phyloP scores from a whole-genome alignment of 495 filamentous ascomycete species.

The Podospora tetraspora region DNA sequence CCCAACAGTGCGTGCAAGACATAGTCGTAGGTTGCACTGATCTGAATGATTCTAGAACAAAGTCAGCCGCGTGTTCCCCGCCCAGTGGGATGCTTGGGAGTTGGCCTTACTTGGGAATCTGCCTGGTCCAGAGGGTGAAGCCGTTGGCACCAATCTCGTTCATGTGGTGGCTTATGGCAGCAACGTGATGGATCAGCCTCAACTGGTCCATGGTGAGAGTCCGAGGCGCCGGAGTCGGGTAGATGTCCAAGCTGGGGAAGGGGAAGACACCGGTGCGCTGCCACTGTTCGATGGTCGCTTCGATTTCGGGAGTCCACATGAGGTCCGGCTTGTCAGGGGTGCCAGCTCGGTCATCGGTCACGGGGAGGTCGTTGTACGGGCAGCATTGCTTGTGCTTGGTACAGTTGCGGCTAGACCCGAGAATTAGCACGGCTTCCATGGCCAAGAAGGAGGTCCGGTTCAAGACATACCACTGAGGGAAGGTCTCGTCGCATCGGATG shows the following conservation, averaged over 20 bases:
- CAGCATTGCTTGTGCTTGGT: conserved; percentile 98
- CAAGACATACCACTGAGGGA: conserved; percentile 82
- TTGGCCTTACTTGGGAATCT: conserved; percentile 76
- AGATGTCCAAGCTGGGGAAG: conserved; percentile 74
- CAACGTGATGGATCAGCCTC: conserved; percentile 85
- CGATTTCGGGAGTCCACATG: conserved; percentile 75
- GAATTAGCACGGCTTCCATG: conserved; percentile 25
- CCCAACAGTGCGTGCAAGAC: conserved; percentile 90
- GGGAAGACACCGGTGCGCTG: conserved; percentile 78
- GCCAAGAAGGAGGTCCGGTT: background rate
- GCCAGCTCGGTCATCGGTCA: conserved; percentile 57
- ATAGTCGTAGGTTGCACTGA: conserved; percentile 74
- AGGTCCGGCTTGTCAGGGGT: conserved; percentile 71
- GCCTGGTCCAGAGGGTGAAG: conserved; percentile 86
- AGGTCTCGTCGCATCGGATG: conserved; percentile 95
- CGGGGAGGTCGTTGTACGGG: conserved; percentile 83
- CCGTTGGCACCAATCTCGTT: conserved; percentile 67
- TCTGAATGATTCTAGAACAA: conserved; percentile 67
- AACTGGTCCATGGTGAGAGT: conserved; percentile 69
- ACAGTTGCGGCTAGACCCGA: conserved; percentile 73
- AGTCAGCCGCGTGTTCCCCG: background rate
- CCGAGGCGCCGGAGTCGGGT: conserved; percentile 57
- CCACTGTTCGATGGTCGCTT: conserved; percentile 78
- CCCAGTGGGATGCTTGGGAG: background rate
- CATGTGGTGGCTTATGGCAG: conserved; percentile 78